Base-by-base conservation (phyloP, 148 eudicot species). In the Silene latifolia region DNA sequence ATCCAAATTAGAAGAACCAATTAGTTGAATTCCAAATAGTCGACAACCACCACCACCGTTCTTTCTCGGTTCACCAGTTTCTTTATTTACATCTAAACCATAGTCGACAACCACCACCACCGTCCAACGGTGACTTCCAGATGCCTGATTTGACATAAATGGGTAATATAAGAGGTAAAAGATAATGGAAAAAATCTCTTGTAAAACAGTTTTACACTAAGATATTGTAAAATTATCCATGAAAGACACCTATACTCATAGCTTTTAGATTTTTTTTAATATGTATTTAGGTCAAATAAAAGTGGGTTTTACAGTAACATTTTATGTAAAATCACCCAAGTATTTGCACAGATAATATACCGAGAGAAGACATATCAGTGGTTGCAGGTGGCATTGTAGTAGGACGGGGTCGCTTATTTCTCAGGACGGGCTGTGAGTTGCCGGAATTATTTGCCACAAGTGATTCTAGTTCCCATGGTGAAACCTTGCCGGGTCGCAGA, bases 401-500 rank as follows among this genome's bases (percentile, higher is more conserved):
- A 25, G 90, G 86, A 23, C 95, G 87, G 44, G 87, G 83, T 46
- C 97, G 85, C 85, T 93, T 92, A 82, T 81, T 88, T 83, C 91
- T 91, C 72, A 82, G 93, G 56, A 76, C 75, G 72, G 93, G 88
- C 79, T 89, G 97, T 24, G 86, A 19, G 80, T 80, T 85, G 18
- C 87, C 76, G 71, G 92, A 80, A 63, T 75, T 83, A 39, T 88
- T 76, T 29, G 89, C 87, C 74, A 86, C 86, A 29, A 91, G 86
- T 10, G 97, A 93, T 83, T 94, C 98, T 72, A 90, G 73, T 56
- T 94, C 97, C 98, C 98, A 94, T 11, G 97, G 90, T 23, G 97
- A 94, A 80, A 94, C 93, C 72, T 86, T 84, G 48, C 92, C 98
- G 1, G 98, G 97, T 25, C 97, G 92, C 65, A 82, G 47, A 80